Evolutionary conservation across 441 rosid species (phyloP), one percentile per base, ranked within the genome.

Genomic region (Jatropha podagrica): DNA sequence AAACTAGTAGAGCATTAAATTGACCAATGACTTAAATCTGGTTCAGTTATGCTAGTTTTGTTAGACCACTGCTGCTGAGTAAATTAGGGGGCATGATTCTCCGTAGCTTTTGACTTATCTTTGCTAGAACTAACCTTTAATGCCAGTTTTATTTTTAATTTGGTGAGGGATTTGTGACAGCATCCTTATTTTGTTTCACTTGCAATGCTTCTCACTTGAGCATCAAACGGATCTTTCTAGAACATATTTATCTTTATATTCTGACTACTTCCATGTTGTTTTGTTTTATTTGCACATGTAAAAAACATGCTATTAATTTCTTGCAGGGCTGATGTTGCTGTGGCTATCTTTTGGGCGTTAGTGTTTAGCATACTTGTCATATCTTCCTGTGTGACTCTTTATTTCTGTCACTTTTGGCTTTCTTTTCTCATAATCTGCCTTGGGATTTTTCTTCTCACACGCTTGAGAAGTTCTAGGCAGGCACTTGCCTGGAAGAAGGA

Each of bases 261-360:
- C 0, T 12, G 55, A 51, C 48, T 44, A 44, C 48, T 5, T 44
- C 48, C 59, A 71, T 27, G 63, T 71, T 27, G 54, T 9, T 42
- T 52, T 52, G 51, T 71, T 78, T 73, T 81, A 26, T 66, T 79
- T 59, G 55, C 61, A 65, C 67, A 68, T 46, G 54, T 72, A 26
- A 72, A 56, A 41, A 32, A 32, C 64, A 51, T 44, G 48, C 49
- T 69, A 37, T 78, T 40, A 44, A 66, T 74, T 81, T 82, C 48
- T 37, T 78, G 85, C 86, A 80, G 89, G 88, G 79, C 18, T 60
- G 88, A 87, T 79, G 84, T 85, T 37, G 79, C 78, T 70, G 86
- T 81, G 60, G 86, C 90, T 69, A 59, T 82, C 69, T 80, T 81
- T 78, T 82, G 84, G 85, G 87, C 85, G 38, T 42, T 77, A 46